phyloP scores from a whole-genome alignment of 1,284 basidiomycete species.

The Prillingera fragicola region DNA sequence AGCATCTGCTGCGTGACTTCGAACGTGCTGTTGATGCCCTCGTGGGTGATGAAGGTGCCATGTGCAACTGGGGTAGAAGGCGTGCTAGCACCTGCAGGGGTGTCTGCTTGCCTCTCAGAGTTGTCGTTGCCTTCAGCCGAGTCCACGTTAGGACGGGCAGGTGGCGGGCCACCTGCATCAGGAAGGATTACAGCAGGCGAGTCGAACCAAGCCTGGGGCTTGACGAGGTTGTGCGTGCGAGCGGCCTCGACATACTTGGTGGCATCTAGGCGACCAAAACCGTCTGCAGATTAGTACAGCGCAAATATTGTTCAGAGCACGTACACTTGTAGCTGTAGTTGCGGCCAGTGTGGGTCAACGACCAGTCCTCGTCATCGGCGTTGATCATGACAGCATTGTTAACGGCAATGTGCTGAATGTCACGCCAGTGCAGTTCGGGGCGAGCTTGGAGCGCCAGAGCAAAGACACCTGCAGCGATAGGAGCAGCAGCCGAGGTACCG shows the following conservation, averaged over 20 bases:
- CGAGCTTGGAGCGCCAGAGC: slow-evolving; percentile 77
- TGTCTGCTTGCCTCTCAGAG: slow-evolving; percentile 3
- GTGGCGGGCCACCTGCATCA: neutral
- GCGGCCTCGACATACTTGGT: slow-evolving; percentile 76
- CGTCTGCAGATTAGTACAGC: slow-evolving; percentile 51
- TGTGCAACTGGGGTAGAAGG: slow-evolving; percentile 6
- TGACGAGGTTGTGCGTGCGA: slow-evolving; percentile 76
- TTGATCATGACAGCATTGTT: slow-evolving; percentile 75
- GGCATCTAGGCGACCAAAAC: slow-evolving; percentile 85
- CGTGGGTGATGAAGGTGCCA: slow-evolving; percentile 55
- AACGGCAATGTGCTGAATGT: slow-evolving; percentile 87
- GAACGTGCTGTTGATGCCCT: slow-evolving; percentile 64
- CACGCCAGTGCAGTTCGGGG: slow-evolving; percentile 93
- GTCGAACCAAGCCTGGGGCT: slow-evolving; percentile 88
- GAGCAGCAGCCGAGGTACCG: slow-evolving; percentile 95
- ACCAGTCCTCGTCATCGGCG: slow-evolving; percentile 90
- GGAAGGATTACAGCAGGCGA: slow-evolving; percentile 43
- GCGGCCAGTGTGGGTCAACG: slow-evolving; percentile 69
- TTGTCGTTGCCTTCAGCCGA: slow-evolving; percentile 5
- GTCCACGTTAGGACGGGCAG: neutral
- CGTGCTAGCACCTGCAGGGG: slow-evolving; percentile 3
- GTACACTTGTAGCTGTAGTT: slow-evolving; percentile 86
- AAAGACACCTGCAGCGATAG: slow-evolving; percentile 86
- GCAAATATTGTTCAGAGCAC: slow-evolving; percentile 1
- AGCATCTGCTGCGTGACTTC: slow-evolving; percentile 69